Evolutionary conservation across 78 protist species (phyloP).

Genomic region (Chrysochromulina tobinii): DNA sequence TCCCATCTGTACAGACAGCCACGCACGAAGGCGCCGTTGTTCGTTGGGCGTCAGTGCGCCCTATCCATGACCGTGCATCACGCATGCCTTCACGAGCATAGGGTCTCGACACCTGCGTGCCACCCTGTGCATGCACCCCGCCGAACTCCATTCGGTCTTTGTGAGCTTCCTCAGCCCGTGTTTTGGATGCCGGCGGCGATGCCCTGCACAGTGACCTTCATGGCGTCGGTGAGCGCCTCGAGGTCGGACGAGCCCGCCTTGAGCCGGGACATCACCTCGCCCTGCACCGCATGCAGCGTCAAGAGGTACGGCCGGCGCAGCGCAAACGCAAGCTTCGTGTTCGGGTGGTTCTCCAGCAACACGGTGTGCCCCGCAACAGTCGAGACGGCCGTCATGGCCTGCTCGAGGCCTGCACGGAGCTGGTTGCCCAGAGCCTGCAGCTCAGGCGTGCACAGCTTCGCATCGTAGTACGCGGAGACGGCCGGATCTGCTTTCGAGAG

Average conservation of each 20-base stretch:
- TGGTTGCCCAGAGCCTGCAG: not conserved
- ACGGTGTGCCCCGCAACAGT: not conserved
- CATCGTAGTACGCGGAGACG: conserved; percentile 18
- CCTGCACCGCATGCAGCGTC: not conserved
- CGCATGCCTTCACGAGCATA: no score
- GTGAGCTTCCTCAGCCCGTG: conserved; percentile 6
- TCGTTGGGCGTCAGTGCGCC: no score
- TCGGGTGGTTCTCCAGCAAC: not conserved
- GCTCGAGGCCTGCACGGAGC: not conserved
- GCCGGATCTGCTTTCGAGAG: conserved; percentile 37
- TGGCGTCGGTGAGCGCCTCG: not conserved
- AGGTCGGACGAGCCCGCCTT: not conserved
- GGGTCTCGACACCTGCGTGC: no score
- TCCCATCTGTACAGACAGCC: no score
- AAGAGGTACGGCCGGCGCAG: not conserved
- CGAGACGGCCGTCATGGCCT: not conserved
- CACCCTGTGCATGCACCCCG: no score
- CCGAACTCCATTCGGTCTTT: no score
- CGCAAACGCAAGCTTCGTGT: not conserved
- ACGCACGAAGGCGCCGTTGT: no score
- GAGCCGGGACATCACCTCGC: not conserved
- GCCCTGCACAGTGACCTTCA: conserved; percentile 18
- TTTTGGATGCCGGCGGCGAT: conserved; percentile 45
- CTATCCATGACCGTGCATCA: no score
- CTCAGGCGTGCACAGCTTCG: not conserved